Evolutionary conservation across 2,329 filamentous ascomycete genomes (phyloP).

Genomic region (Harringtonia aguacate): DNA sequence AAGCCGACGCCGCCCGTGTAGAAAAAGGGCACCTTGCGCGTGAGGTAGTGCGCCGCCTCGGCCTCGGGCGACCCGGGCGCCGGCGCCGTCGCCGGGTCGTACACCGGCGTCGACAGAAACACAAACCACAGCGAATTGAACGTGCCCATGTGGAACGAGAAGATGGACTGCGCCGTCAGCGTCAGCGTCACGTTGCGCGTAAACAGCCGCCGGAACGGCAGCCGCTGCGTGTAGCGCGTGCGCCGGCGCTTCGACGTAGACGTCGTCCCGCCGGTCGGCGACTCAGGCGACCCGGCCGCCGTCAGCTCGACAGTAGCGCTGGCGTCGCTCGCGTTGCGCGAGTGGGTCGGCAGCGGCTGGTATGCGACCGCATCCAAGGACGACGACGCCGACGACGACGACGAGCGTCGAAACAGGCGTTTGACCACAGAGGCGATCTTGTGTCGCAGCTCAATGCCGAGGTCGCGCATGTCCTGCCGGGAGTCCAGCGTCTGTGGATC

Average conservation of each 20-base stretch:
- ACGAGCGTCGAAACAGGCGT: conserved; percentile 16
- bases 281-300: conserved; percentile 2
- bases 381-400: conserved; percentile 11
- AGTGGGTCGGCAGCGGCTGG: conserved; percentile 20
- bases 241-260: too few relatives aligned
- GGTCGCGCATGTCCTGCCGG: conserved; percentile 28
- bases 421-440: conserved; percentile 22
- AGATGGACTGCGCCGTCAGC: conserved; percentile 55
- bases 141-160: conserved; percentile 63
- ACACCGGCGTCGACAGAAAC: conserved; percentile 64
- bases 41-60: conserved; percentile 15
- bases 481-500: conserved; percentile 35
- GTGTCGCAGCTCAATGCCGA: conserved; percentile 32
- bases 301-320: conserved; percentile 20
- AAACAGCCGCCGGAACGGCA: conserved; percentile 44
- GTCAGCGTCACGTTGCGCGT: conserved; percentile 42
- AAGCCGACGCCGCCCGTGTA: conserved; percentile 73
- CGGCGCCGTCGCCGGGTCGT: conserved; percentile 28
- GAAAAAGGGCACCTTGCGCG: conserved; percentile 38
- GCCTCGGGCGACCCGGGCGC: too few relatives aligned
- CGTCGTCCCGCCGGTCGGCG: neutral
- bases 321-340: conserved; percentile 7
- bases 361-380: conserved; percentile 16
- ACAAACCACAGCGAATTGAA: conserved; percentile 70
- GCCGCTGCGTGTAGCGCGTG: conserved; percentile 31